Evolutionary conservation across 2,329 filamentous ascomycete species (phyloP).

Genomic region (Alternaria arbusti): DNA sequence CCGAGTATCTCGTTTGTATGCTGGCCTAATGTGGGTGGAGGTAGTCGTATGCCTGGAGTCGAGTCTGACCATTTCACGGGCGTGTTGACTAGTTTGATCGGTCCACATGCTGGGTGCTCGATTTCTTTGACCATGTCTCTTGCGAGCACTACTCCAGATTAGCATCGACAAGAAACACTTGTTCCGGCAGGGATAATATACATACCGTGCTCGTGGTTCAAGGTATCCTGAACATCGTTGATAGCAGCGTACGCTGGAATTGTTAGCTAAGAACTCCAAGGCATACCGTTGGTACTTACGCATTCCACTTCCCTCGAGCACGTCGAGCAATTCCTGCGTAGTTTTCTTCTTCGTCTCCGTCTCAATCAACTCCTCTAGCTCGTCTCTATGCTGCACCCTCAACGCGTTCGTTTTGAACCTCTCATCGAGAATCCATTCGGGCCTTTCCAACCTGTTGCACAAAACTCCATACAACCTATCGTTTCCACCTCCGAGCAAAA

Average conservation of each 20-base stretch:
- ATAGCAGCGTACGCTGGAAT: constrained; percentile 77
- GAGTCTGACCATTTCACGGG: constrained; percentile 93
- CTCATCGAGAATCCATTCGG: constrained; percentile 64
- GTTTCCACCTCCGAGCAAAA: constrained; percentile 69
- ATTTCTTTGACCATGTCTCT: constrained; percentile 90
- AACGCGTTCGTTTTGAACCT: constrained; percentile 65
- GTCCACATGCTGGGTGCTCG: constrained; percentile 81
- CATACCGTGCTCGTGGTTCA: constrained; percentile 83
- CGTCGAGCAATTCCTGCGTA: constrained; percentile 84
- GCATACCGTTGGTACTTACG: constrained; percentile 47
- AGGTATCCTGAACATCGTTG: constrained; percentile 85
- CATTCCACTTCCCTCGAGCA: constrained; percentile 90
- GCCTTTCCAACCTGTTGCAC: constrained; percentile 62
- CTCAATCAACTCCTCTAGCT: constrained; percentile 82
- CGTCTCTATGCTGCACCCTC: constrained; percentile 71
- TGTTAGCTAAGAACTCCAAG: constrained; percentile 8
- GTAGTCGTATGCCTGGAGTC: constrained; percentile 74
- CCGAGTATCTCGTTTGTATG: constrained; percentile 48
- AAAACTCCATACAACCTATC: constrained; percentile 67
- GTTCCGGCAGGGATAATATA: not conserved
- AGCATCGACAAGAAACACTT: constrained; percentile 1
- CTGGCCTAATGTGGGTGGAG: constrained; percentile 77
- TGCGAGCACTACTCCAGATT: constrained; percentile 61
- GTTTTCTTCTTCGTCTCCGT: constrained; percentile 75
- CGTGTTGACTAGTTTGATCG: constrained; percentile 89